phyloP scores from a whole-genome alignment of 2,329 filamentous ascomycete genomes.

The Paracamarosporium sp. region DNA sequence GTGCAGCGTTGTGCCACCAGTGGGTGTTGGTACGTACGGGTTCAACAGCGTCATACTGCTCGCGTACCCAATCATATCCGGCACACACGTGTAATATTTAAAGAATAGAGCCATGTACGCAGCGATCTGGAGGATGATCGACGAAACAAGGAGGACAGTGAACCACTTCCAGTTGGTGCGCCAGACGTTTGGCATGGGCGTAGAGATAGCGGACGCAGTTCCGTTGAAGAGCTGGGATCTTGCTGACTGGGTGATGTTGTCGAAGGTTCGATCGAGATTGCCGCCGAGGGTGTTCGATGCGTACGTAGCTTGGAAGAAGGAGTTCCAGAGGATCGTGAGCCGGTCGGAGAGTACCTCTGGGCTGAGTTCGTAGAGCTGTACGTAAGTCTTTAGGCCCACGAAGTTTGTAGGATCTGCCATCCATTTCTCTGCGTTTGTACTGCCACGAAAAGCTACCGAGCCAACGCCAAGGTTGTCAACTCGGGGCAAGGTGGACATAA shows the following conservation, averaged over 20 bases:
- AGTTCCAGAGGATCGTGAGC: slow-evolving; percentile 33
- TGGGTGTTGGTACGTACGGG: slow-evolving; percentile 32
- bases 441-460: slow-evolving; percentile 15
- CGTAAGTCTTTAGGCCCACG: slow-evolving; percentile 23
- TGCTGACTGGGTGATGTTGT: slow-evolving; percentile 20
- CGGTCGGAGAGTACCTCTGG: slow-evolving; percentile 24
- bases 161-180: slow-evolving; percentile 36
- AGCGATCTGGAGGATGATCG: slow-evolving; percentile 29
- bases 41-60: slow-evolving; percentile 31
- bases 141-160: slow-evolving; percentile 25
- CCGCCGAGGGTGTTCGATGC: slow-evolving; percentile 28
- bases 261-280: slow-evolving; percentile 18
- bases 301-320: slow-evolving; percentile 37
- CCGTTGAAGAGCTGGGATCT: slow-evolving; percentile 20
- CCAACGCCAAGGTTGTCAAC: slow-evolving; percentile 26
- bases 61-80: slow-evolving; percentile 35
- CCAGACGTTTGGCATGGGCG: slow-evolving; percentile 19
- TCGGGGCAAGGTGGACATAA: slow-evolving; percentile 17
- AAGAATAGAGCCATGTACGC: slow-evolving; percentile 33
- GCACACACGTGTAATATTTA: slow-evolving; percentile 36
- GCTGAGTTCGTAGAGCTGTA: slow-evolving; percentile 26
- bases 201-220: slow-evolving; percentile 10
- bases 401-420: slow-evolving; percentile 26
- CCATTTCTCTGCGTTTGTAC: slow-evolving; percentile 35
- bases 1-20: slow-evolving; percentile 33